phyloP scores from a whole-genome alignment of 768 basidiomycete species.

The Rhizopogon rudus region DNA sequence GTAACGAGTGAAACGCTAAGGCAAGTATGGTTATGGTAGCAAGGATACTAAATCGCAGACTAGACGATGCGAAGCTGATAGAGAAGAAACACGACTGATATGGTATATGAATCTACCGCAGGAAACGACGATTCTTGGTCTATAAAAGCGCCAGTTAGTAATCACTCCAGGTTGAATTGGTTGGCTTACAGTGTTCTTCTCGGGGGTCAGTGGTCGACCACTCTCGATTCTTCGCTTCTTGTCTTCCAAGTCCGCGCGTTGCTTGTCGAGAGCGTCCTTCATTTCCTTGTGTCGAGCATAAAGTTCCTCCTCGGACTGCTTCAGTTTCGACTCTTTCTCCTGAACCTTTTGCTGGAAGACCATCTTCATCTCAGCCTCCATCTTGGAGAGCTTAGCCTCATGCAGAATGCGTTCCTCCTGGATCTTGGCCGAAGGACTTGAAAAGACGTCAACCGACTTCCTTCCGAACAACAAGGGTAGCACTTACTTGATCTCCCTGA shows the following conservation, averaged over 20 bases:
- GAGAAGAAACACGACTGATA: constrained; percentile 16
- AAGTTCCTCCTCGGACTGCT: constrained; percentile 98
- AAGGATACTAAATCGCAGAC: constrained; percentile 32
- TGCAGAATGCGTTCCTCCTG: constrained; percentile 95
- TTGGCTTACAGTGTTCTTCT: constrained; percentile 76
- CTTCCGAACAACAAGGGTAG: background rate
- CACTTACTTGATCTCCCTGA: constrained; percentile 98
- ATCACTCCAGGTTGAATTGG: constrained; percentile 1
- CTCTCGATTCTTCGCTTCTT: constrained; percentile 96
- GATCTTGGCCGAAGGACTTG: constrained; percentile 90
- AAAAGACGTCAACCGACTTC: constrained; percentile 12
- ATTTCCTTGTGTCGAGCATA: constrained; percentile 99
- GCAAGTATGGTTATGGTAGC: constrained; percentile 43
- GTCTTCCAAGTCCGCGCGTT: constrained; percentile 91
- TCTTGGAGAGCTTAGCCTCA: constrained; percentile 97
- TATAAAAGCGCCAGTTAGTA: constrained; percentile 12
- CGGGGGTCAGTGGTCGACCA: constrained; percentile 92
- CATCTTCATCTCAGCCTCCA: constrained; percentile 99
- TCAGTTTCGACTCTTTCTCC: constrained; percentile 98
- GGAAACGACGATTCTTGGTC: constrained; percentile 34
- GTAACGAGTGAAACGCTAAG: constrained; percentile 27
- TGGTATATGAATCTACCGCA: constrained; percentile 21
- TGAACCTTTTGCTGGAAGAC: constrained; percentile 99
- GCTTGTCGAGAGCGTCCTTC: constrained; percentile 99
- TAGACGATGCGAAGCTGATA: constrained; percentile 31